Percentiles rank a stretch among this genome's conserved stretches.
phyloP scores from a whole-genome alignment of 371 early-diverging fungal species.

The Mucor indicus region DNA sequence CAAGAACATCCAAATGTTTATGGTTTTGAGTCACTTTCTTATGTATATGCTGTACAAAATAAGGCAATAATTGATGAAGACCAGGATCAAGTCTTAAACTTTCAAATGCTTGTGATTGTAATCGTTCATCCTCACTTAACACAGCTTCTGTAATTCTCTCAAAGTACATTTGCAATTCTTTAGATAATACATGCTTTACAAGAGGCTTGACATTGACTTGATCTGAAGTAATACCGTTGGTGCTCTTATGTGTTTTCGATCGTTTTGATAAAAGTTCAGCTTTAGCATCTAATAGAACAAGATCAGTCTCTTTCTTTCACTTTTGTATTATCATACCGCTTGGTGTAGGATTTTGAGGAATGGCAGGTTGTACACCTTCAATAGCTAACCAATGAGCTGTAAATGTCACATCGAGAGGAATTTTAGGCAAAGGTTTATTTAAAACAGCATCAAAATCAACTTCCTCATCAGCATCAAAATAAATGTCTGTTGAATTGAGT shows the following conservation, averaged over 20 bases:
- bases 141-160: conserved; percentile 92
- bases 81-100: conserved; percentile 92
- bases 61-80: conserved; percentile 97
- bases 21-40: conserved; percentile 84
- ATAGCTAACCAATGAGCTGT: conserved; percentile 99
- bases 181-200: conserved; percentile 92
- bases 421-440: conserved; percentile 89
- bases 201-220: conserved; percentile 76
- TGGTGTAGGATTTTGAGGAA: conserved; percentile 97
- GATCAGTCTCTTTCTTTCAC: background rate
- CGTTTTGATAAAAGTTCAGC: conserved; percentile 54
- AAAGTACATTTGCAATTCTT: conserved; percentile 96
- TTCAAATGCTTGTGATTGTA: conserved; percentile 80
- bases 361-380: conserved; percentile 99
- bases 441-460: conserved; percentile 93
- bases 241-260: conserved; percentile 39
- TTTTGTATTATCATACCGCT: conserved; percentile 42
- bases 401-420: conserved; percentile 86
- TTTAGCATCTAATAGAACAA: conserved; percentile 47
- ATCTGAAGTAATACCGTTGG: conserved; percentile 35
- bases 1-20: conserved; percentile 65
- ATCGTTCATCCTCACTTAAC: conserved; percentile 69
- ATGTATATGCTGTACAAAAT: conserved; percentile 95
- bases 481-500: conserved; percentile 69
- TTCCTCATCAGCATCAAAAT: conserved; percentile 97